Percentiles rank a stretch among this genome's conserved stretches.
Conservation (phyloP, 2,329 filamentous ascomycete species). For the Cytospora mali region DNA sequence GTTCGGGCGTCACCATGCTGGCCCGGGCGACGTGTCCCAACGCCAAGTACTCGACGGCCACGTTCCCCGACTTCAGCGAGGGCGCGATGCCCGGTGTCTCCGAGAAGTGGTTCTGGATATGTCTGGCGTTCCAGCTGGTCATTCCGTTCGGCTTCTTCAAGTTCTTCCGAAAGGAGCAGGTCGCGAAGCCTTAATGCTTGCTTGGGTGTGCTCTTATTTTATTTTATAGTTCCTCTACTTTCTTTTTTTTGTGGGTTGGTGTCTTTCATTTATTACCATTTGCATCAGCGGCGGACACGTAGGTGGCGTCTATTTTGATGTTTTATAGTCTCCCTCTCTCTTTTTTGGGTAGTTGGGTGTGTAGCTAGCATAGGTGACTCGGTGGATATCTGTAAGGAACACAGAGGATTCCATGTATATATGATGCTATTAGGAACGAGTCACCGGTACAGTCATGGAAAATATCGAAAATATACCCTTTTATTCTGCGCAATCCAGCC, state of each 20-base stretch:
- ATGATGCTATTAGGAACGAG: neutral
- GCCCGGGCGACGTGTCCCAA: conserved; percentile 64
- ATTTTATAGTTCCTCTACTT: conserved; percentile 7
- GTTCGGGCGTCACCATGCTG: conserved; percentile 60
- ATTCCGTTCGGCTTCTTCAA: conserved; percentile 61
- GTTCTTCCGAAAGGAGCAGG: conserved; percentile 61
- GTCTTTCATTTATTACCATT: conserved; percentile 4
- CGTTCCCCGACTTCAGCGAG: conserved; percentile 64
- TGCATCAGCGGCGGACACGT: conserved; percentile 27
- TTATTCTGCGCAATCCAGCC: neutral
- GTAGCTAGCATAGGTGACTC: neutral
- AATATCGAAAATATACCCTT: neutral
- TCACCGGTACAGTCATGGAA: neutral
- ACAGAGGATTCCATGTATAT: neutral
- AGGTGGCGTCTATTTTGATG: conserved; percentile 23
- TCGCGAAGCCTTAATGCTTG: conserved; percentile 50
- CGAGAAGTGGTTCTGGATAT: conserved; percentile 65
- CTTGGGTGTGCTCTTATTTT: neutral
- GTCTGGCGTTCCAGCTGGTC: conserved; percentile 57
- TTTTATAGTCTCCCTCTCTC: neutral
- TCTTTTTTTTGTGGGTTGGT: conserved; percentile 13
- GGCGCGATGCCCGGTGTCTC: conserved; percentile 48
- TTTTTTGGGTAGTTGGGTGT: neutral
- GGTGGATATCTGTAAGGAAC: neutral
- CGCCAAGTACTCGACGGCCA: conserved; percentile 59